Evolutionary conservation across 257 asterid species (phyloP), one percentile per base, ranked within the genome.

Genomic region (Capsicum pubescens): DNA sequence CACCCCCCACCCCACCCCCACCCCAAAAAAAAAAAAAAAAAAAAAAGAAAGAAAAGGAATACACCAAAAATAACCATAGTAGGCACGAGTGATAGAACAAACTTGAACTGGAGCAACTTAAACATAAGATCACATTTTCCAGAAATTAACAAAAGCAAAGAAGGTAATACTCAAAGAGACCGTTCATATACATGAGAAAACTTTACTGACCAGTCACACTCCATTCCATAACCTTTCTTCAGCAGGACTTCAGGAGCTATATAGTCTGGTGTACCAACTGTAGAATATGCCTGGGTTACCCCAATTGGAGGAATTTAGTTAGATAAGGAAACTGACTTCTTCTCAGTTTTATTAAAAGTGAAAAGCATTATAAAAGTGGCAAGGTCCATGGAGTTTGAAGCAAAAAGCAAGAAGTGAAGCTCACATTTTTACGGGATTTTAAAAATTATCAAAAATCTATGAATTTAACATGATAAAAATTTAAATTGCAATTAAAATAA

Each of bases 201-300:
- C 57, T 56, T 83, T 76, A 88, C 98, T 92, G 86, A 96, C 98
- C 99, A 96, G 87, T 96, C 99, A 86, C 99, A 96, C 90, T 96
- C 99, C 98, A 96, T 89, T 86, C 94, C 99, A 71, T 95, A 95
- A 88, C 99, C 99, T 92, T 95, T 95, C 94, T 95, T 95, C 83
- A 94, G 90, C 87, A 94, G 87, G 87, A 95, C 99, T 87, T 95
- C 99, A 36, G 99, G 98, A 86, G 98, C 99, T 88, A 95, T 95
- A 88, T 94, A 95, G 86, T 96, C 99, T 0, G 98, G 99, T 77
- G 98, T 96, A 77, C 99, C 99, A 58, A 96, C 99, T 9, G 99
- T 96, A 55, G 99, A 94, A 86, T 92, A 96, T 77, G 99, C 99
- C 99, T 96, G 93, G 86, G 91, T 84, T 68, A 87, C 64, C 87